Evolutionary conservation across 208 protist genomes (phyloP).

Genomic region (Angomonas deanei): DNA sequence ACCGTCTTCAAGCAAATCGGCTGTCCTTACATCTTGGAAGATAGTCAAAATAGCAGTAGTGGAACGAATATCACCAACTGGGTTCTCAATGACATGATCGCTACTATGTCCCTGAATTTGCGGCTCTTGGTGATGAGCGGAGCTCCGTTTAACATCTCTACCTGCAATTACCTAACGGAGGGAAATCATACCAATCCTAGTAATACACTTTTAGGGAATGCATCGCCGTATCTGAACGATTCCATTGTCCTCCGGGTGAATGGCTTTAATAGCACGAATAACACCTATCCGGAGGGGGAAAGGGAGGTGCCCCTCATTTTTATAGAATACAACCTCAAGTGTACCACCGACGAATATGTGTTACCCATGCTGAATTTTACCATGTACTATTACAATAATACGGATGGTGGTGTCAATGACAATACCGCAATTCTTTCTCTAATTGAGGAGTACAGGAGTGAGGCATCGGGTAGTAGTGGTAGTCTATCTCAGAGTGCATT

Average conservation of each 20-base stretch:
- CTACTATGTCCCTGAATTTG: background rate
- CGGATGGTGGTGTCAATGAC: background rate
- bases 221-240: background rate
- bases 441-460: too few species aligned
- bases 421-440: too few species aligned
- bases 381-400: background rate
- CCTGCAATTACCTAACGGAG: background rate
- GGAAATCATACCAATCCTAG: too few species aligned
- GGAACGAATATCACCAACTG: background rate
- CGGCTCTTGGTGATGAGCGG: background rate
- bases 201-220: too few species aligned
- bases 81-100: background rate
- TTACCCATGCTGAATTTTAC: background rate
- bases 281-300: background rate
- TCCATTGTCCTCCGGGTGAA: background rate
- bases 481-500: too few species aligned
- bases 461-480: too few species aligned
- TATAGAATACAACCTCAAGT: background rate
- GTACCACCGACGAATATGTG: slow-evolving; percentile 2
- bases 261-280: background rate
- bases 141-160: background rate
- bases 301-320: background rate
- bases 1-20: background rate
- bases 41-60: background rate
- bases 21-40: background rate